Evolutionary conservation across 306 rosid species (phyloP).

Genomic region (Cucurbita ficifolia): DNA sequence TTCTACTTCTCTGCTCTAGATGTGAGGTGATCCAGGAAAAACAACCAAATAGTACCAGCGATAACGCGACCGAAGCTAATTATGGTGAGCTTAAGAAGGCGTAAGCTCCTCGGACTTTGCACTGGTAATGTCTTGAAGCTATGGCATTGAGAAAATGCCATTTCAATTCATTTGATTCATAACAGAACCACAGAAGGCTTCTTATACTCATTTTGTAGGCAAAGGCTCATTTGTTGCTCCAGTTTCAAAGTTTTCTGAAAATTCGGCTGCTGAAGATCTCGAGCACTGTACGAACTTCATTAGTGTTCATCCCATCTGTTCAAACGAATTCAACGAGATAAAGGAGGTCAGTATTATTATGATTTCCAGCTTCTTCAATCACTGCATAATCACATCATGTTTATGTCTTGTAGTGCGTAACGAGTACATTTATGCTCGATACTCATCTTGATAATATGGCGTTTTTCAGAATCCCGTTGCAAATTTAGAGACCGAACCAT

Average conservation of each 20-base stretch:
- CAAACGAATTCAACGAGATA: constrained; percentile 24
- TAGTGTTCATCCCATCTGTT: constrained; percentile 36
- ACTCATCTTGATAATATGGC: not conserved
- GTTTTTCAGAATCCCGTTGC: constrained; percentile 22
- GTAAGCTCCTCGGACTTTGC: constrained; percentile 82
- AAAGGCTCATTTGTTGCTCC: constrained; percentile 40
- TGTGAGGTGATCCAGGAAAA: not conserved
- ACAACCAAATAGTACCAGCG: not conserved
- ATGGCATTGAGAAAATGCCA: not conserved
- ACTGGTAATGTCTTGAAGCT: constrained; percentile 39
- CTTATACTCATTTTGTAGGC: constrained; percentile 26
- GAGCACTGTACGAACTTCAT: constrained; percentile 16
- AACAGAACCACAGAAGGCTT: not conserved
- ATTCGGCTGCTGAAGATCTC: constrained; percentile 25
- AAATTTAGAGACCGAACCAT: constrained; percentile 39
- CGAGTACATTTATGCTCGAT: not conserved
- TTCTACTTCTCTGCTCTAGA: not conserved
- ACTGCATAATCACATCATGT: not conserved
- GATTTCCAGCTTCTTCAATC: not conserved
- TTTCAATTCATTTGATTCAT: not conserved
- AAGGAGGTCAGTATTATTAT: constrained; percentile 28
- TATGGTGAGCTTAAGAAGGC: constrained; percentile 98
- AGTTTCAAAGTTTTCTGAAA: constrained; percentile 36
- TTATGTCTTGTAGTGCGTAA: not conserved
- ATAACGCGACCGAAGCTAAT: not conserved